Evolutionary conservation across 2,329 filamentous ascomycete genomes (phyloP), one percentile per base, ranked within the genome.

Genomic region (Penicillium rolfsii): DNA sequence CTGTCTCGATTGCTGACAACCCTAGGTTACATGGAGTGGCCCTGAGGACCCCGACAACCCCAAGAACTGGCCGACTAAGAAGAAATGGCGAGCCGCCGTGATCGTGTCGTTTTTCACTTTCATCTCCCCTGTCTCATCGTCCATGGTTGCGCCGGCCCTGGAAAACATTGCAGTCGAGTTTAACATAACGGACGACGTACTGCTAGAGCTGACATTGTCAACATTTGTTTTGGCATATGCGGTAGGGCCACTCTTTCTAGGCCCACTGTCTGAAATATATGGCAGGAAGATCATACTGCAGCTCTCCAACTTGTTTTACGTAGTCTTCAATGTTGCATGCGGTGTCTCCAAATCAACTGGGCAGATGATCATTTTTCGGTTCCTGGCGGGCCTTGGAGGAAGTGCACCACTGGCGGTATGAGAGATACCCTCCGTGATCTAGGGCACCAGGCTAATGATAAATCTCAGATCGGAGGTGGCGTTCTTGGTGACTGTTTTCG

Each of bases 41-140:
- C 82, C 84, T 3, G 78, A 86, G 53, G 80, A 82, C 58, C 76
- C 77, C 0, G 72, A 74, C 4, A 80, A 82, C 57, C 79, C 80
- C 1, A 77, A 77, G 58, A 86, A 87, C 73, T 89, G 87, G 86
- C 61, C 78, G 0, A 75, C 74, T 30, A 75, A 72, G 36, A 83
- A 80, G 69, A 88, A 87, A 73, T 89, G 86, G 87, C 73, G 75
- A 1, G 81, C 81, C 26, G 82, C 84, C 2, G 75, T 85, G 38
- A 77, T 85, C 57, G 77, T 87, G 28, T 82, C 85, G 0, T 75
- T 79, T 53, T 87, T 87, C 70, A 87, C 85, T 2, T 81, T 88
- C 64, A 84, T 88, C 62, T 86, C 85, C 2, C 86, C 87, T 0
- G 84, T 89, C 30, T 85, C 86, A 1, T 87, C 84, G 5, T 84